phyloP scores from a whole-genome alignment of 371 early-diverging fungal species.

The Blyttiomyces sp. region DNA sequence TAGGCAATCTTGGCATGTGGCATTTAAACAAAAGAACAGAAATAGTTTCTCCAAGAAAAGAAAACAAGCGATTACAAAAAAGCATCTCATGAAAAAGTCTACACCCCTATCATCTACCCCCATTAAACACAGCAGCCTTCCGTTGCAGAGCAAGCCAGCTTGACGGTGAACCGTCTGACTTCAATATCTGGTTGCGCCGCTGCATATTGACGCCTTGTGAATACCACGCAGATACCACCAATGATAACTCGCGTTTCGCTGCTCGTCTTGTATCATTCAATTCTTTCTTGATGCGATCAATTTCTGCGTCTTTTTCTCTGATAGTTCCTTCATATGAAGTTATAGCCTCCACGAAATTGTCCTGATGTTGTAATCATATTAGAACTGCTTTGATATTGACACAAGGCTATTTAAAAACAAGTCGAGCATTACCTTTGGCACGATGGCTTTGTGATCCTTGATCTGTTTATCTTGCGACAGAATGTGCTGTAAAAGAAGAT shows the following conservation, averaged over 20 bases:
- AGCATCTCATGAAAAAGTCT: neutral
- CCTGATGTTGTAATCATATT: conserved; percentile 9
- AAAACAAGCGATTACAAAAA: neutral
- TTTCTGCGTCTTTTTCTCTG: conserved; percentile 62
- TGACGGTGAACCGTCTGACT: conserved; percentile 5
- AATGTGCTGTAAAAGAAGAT: conserved; percentile 47
- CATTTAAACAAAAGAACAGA: too few relatives aligned
- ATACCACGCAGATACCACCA: conserved; percentile 77
- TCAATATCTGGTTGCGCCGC: conserved; percentile 27
- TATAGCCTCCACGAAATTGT: conserved; percentile 61
- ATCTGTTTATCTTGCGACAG: conserved; percentile 54
- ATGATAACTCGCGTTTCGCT: conserved; percentile 62
- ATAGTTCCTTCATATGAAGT: conserved; percentile 64
- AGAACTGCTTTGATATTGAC: neutral
- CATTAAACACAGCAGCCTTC: conserved; percentile 5
- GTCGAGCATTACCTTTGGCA: conserved; percentile 26
- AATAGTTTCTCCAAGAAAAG: too few relatives aligned
- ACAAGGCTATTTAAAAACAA: neutral
- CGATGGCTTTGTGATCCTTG: conserved; percentile 26
- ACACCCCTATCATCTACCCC: conserved; percentile 12
- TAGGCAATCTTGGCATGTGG: too few relatives aligned
- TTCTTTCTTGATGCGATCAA: conserved; percentile 63
- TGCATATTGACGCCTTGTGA: conserved; percentile 59
- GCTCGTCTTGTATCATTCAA: conserved; percentile 49
- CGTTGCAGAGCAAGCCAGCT: conserved; percentile 31